phyloP scores from a whole-genome alignment of 495 filamentous ascomycete species.

The Terfezia boudieri region DNA sequence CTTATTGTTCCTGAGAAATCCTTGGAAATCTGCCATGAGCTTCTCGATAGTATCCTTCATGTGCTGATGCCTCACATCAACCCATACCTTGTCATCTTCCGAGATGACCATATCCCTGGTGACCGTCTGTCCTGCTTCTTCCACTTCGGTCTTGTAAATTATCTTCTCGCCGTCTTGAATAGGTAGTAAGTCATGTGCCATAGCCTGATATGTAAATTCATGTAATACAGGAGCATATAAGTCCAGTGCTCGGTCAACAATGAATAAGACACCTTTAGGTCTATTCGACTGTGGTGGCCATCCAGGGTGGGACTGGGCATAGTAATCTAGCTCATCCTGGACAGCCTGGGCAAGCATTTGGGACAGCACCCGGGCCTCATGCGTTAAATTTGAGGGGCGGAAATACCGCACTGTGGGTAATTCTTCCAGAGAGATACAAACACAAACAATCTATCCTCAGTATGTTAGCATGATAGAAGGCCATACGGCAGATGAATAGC shows the following conservation, averaged over 20 bases:
- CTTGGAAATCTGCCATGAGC: slow-evolving; percentile 75
- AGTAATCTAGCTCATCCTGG: slow-evolving; percentile 70
- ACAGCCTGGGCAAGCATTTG: slow-evolving; percentile 78
- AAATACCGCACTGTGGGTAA: slow-evolving; percentile 84
- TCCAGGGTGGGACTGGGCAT: slow-evolving; percentile 54
- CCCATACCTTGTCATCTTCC: slow-evolving; percentile 83
- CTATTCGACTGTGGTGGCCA: slow-evolving; percentile 54
- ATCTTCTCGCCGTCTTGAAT: slow-evolving; percentile 75
- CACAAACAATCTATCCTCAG: slow-evolving; percentile 43
- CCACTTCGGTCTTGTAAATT: slow-evolving; percentile 30
- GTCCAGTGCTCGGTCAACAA: slow-evolving; percentile 86
- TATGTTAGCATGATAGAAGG: slow-evolving; percentile 15
- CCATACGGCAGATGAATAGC: background rate
- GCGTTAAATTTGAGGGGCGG: slow-evolving; percentile 43
- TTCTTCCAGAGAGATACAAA: slow-evolving; percentile 69
- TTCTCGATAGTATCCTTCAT: slow-evolving; percentile 97
- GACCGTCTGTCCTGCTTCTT: slow-evolving; percentile 35
- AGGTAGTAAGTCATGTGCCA: slow-evolving; percentile 80
- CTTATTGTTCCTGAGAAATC: slow-evolving; percentile 78
- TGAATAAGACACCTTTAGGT: slow-evolving; percentile 62
- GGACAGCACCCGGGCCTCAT: slow-evolving; percentile 74
- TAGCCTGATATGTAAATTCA: slow-evolving; percentile 96
- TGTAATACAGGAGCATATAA: slow-evolving; percentile 66
- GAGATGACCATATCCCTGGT: slow-evolving; percentile 74
- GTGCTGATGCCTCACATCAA: slow-evolving; percentile 75